These are phyloP conservation scores for Phellopilus nigrolimitatus DNA, from an alignment of 1,284 basidiomycete species.

Conservation along the genomic window DNA sequence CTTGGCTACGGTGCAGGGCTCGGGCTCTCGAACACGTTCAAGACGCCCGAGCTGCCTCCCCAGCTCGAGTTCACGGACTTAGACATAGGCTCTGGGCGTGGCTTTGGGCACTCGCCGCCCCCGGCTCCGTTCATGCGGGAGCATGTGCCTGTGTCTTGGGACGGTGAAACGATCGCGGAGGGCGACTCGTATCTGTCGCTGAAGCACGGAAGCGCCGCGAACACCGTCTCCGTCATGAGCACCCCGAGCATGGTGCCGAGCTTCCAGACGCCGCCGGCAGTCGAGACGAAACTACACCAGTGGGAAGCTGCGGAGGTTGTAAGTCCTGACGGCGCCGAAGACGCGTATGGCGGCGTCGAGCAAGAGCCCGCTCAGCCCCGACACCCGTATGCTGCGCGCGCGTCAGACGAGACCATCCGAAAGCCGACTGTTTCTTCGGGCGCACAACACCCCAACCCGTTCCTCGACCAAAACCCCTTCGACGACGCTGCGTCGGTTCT, in stretches of 20 bases:
- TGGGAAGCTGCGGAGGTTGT: slow-evolving; percentile 20
- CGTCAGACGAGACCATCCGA: slow-evolving; percentile 5
- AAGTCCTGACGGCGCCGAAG: slow-evolving; percentile 17
- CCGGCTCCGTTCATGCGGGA: slow-evolving; percentile 10
- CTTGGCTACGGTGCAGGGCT: slow-evolving; percentile 15
- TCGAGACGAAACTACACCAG: slow-evolving; percentile 7
- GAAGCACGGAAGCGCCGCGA: slow-evolving; percentile 3
- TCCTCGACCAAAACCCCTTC: slow-evolving; percentile 16
- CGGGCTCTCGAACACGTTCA: slow-evolving; percentile 18
- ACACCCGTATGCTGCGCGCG: slow-evolving; percentile 3
- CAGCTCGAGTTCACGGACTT: slow-evolving; percentile 20
- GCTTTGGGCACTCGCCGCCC: neutral
- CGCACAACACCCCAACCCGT: slow-evolving; percentile 3
- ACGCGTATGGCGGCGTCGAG: slow-evolving; percentile 14
- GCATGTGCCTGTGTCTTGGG: slow-evolving; percentile 15
- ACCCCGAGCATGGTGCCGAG: slow-evolving; percentile 17
- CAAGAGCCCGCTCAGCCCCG: no score
- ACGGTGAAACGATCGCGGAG: slow-evolving; percentile 16
- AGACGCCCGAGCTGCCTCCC: slow-evolving; percentile 17
- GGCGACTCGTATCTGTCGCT: slow-evolving; percentile 13
- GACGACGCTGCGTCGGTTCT: neutral
- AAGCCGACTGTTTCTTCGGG: neutral
- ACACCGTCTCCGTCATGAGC: neutral
- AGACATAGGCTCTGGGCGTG: slow-evolving; percentile 14
- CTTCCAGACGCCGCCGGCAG: slow-evolving; percentile 18